These are phyloP conservation scores for Neonectria sp. DNA, from an alignment of 2,329 filamentous ascomycete species.

Conservation along the genomic window DNA sequence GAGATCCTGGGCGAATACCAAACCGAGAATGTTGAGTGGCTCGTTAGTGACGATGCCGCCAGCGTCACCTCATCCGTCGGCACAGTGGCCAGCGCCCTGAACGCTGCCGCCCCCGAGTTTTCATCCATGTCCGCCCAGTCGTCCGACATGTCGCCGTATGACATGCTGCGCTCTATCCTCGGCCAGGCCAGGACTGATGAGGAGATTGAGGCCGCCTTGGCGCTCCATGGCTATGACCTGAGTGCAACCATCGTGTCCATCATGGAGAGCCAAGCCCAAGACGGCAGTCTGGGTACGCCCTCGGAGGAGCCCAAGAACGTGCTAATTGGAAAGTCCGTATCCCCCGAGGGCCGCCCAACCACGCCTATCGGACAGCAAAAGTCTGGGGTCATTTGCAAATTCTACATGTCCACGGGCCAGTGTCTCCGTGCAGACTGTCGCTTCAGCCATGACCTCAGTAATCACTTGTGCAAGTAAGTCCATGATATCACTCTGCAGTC, in stretches of 20 bases:
- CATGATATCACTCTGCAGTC: conserved; percentile 12
- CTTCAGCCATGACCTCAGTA: conserved; percentile 96
- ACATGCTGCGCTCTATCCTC: conserved; percentile 95
- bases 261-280: conserved; percentile 78
- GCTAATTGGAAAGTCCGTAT: conserved; percentile 92
- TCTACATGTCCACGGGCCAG: conserved; percentile 95
- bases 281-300: conserved; percentile 53
- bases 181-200: conserved; percentile 92
- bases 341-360: conserved; percentile 79
- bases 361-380: conserved; percentile 85
- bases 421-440: conserved; percentile 96
- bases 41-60: conserved; percentile 89
- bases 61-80: conserved; percentile 83
- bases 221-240: conserved; percentile 91
- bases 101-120: conserved; percentile 87
- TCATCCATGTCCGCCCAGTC: conserved; percentile 72
- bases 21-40: conserved; percentile 96
- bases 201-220: conserved; percentile 93
- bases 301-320: conserved; percentile 74
- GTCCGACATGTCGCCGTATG: conserved; percentile 96
- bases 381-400: conserved; percentile 94
- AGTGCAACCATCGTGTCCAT: conserved; percentile 92
- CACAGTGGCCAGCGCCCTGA: conserved; percentile 77
- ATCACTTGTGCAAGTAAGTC: conserved; percentile 97
- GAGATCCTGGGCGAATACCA: conserved; percentile 94